Evolutionary conservation across 192 early-diverging fungal genomes (phyloP).

Genomic region (Coemansia furcata): DNA sequence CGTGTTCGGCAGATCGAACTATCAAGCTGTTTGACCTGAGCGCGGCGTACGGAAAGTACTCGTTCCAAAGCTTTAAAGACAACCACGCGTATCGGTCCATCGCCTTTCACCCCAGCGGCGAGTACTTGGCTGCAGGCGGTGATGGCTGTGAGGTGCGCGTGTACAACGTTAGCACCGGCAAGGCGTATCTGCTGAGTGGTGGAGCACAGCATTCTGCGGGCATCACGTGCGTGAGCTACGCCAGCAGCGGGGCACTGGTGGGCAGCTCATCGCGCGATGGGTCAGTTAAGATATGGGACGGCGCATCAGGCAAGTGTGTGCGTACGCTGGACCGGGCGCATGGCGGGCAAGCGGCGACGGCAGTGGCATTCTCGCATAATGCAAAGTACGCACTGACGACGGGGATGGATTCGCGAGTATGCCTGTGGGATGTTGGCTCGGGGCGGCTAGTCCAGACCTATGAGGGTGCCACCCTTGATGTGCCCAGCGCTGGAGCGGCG

Average conservation of each 20-base stretch:
- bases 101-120: constrained; percentile 91
- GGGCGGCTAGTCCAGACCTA: constrained; percentile 73
- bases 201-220: constrained; percentile 42
- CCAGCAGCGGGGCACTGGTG: constrained; percentile 67
- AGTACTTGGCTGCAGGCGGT: constrained; percentile 77
- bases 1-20: constrained; percentile 78
- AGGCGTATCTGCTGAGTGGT: constrained; percentile 67
- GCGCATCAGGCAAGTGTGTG: constrained; percentile 69
- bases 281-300: constrained; percentile 83
- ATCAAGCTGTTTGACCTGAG: constrained; percentile 91
- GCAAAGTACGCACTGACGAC: constrained; percentile 74
- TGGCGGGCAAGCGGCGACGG: constrained; percentile 67
- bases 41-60: constrained; percentile 73
- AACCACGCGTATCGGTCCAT: constrained; percentile 75
- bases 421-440: constrained; percentile 81
- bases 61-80: constrained; percentile 85
- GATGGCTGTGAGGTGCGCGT: constrained; percentile 79
- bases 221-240: constrained; percentile 68
- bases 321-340: constrained; percentile 78
- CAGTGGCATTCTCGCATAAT: constrained; percentile 73
- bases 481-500: constrained; percentile 38
- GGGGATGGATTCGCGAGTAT: constrained; percentile 70
- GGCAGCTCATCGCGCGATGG: constrained; percentile 83
- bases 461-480: constrained; percentile 58
- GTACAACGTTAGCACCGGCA: constrained; percentile 81